Base-by-base conservation (phyloP, 2,329 filamentous ascomycete genomes). In the Lasiodiplodia sp. region DNA sequence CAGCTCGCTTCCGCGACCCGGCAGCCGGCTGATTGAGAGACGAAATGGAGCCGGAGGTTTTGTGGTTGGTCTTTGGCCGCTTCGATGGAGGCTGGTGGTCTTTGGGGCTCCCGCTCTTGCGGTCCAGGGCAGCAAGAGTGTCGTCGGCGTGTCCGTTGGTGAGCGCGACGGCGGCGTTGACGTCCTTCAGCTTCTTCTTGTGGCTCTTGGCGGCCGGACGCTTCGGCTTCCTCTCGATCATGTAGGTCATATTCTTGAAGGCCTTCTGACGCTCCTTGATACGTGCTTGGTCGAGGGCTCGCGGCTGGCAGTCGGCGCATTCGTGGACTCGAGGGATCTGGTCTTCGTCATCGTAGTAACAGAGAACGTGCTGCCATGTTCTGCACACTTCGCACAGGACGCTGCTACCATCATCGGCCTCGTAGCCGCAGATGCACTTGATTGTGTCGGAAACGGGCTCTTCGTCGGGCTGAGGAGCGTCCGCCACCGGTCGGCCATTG, bases 311-410 rank as follows among this genome's bases (percentile, higher is more conserved):
- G 74, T 97, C 93, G 75, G 90, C 89, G 83, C 96, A 99, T 68
- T 91, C 93, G 83, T 99, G 95, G 68, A 92, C 86, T 75, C 84
- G 91, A 81, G 79, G 94, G 82, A 82, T 92, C 86, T 85, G 92
- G 86, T 79, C 90, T 69, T 79, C 87, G 77, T 88, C 87, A 74
- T 93, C 92, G 79, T 98, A 98, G 82, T 97, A 98, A 82, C 96
- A 99, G 78, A 94, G 91, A 75, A 97, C 97, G 81, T 99, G 96
- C 82, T 99, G 96, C 96, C 96, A 99, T 62, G 94, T 96, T 79
- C 97, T 92, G 85, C 96, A 99, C 69, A 87, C 88, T 79, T 98
- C 96, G 86, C 96, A 99, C 81, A 94, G 93, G 71, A 99, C 96
- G 70, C 96, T 99, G 81, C 93, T 95, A 81, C 96, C 96, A 85